Conservation (phyloP, 2,329 filamentous ascomycete genomes). For the Curvularia lunata region DNA sequence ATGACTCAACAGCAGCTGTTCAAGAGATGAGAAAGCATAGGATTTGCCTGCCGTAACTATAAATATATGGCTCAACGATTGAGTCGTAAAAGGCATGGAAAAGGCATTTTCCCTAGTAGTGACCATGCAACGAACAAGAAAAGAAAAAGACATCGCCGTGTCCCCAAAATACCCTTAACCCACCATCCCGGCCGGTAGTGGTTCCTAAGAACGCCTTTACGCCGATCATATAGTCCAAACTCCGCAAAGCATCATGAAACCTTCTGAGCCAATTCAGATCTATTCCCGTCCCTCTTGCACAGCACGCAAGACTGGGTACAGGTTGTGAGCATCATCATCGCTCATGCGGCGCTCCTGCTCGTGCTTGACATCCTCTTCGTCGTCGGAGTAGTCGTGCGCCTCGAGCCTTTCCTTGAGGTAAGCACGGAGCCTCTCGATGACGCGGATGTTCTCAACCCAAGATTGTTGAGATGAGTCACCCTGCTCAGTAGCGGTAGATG, state of each 20-base stretch:
- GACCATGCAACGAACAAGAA: constrained; percentile 12
- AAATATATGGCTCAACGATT: constrained; percentile 16
- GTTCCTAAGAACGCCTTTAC: constrained; percentile 21
- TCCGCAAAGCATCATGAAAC: constrained; percentile 20
- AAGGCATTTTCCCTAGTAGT: constrained; percentile 15
- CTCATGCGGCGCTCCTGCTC: constrained; percentile 40
- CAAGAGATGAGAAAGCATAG: constrained; percentile 20
- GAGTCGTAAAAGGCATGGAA: constrained; percentile 2
- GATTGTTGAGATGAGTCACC: constrained; percentile 53
- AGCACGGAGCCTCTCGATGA: constrained; percentile 65
- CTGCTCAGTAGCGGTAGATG: constrained; percentile 43
- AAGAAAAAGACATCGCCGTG: constrained; percentile 15
- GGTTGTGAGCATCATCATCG: constrained; percentile 49
- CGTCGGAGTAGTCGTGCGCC: constrained; percentile 54
- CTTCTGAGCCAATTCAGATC: not conserved
- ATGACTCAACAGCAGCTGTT: not conserved
- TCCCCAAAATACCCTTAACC: constrained; percentile 16
- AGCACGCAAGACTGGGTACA: constrained; percentile 51
- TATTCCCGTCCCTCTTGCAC: constrained; percentile 50
- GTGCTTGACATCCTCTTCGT: constrained; percentile 41
- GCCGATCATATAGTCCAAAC: constrained; percentile 19
- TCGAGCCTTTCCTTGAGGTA: constrained; percentile 64
- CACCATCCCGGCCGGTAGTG: constrained; percentile 9
- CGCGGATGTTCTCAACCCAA: constrained; percentile 70
- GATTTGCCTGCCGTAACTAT: constrained; percentile 21